These are phyloP conservation scores for Talaromyces sp. DNA, from an alignment of 2,329 filamentous ascomycete genomes.

Conservation along the genomic window DNA sequence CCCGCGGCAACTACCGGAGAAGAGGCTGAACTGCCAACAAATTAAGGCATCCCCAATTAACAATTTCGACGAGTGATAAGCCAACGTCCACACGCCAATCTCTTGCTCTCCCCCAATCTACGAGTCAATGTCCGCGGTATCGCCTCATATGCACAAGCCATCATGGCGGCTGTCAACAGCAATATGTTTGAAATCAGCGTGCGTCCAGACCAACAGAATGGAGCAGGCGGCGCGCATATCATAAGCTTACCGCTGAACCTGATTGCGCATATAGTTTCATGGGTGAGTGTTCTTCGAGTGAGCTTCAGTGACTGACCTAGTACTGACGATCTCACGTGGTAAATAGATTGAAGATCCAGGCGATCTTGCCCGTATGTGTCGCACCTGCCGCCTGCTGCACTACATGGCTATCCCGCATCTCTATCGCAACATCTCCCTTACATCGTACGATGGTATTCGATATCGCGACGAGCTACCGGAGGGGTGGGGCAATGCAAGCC, in stretches of 20 bases:
- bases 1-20: background rate
- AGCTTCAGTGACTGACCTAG: constrained; percentile 21
- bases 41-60: background rate
- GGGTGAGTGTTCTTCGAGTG: constrained; percentile 34
- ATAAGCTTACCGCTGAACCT: constrained; percentile 55
- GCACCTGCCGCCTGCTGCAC: constrained; percentile 59
- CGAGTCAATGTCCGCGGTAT: constrained; percentile 27
- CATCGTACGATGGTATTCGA: constrained; percentile 57
- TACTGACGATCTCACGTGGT: background rate
- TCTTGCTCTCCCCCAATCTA: background rate
- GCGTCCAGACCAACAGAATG: constrained; percentile 28
- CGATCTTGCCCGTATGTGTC: constrained; percentile 58
- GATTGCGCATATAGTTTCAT: constrained; percentile 55
- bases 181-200: constrained; percentile 42
- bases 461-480: constrained; percentile 57
- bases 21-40: background rate
- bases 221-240: constrained; percentile 25
- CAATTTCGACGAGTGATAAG: background rate
- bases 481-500: constrained; percentile 60
- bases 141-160: constrained; percentile 28
- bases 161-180: constrained; percentile 41
- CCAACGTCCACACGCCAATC: background rate
- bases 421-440: constrained; percentile 55
- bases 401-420: constrained; percentile 63
- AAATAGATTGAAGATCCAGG: constrained; percentile 54